These are phyloP conservation scores for Magnaporthiopsis incrustans DNA, from an alignment of 2,329 filamentous ascomycete species.

Conservation along the genomic window DNA sequence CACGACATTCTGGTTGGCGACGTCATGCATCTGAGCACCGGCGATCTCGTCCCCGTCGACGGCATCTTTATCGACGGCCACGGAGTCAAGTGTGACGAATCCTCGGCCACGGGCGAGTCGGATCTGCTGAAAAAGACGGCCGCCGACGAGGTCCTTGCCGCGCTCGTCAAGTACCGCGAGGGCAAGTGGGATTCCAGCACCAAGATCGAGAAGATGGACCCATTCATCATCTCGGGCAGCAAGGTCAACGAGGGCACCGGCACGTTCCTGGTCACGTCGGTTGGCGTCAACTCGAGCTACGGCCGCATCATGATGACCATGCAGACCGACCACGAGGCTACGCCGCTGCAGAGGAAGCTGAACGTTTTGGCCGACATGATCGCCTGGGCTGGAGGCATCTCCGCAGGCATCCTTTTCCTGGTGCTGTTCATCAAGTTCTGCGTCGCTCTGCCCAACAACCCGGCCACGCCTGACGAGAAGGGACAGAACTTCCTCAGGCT, in stretches of 20 bases:
- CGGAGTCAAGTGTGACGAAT: slow-evolving; percentile 61
- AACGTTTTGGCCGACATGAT: slow-evolving; percentile 34
- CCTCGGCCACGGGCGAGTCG: slow-evolving; percentile 62
- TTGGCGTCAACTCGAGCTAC: slow-evolving; percentile 46
- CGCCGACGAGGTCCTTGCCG: slow-evolving; percentile 48
- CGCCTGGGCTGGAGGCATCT: slow-evolving; percentile 47
- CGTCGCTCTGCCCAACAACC: slow-evolving; percentile 55
- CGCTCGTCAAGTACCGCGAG: slow-evolving; percentile 38
- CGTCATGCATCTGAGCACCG: slow-evolving; percentile 58
- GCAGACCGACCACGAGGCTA: slow-evolving; percentile 41
- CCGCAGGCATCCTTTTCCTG: slow-evolving; percentile 65
- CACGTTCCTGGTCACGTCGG: slow-evolving; percentile 45
- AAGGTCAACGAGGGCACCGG: slow-evolving; percentile 47
- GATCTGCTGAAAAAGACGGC: slow-evolving; percentile 59
- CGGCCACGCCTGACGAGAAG: slow-evolving; percentile 15
- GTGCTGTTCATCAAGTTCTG: slow-evolving; percentile 74
- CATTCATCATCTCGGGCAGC: slow-evolving; percentile 53
- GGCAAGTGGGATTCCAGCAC: slow-evolving; percentile 3
- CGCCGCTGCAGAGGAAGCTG: slow-evolving; percentile 48
- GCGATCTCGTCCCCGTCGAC: slow-evolving; percentile 59
- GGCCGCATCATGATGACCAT: slow-evolving; percentile 50
- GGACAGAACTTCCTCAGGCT: slow-evolving; percentile 48
- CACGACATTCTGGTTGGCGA: slow-evolving; percentile 59
- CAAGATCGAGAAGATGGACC: slow-evolving; percentile 43
- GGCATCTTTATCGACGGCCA: slow-evolving; percentile 57